These are phyloP conservation scores for Lactarius pseudohatsudake DNA, from an alignment of 768 basidiomycete species.

Conservation along the genomic window DNA sequence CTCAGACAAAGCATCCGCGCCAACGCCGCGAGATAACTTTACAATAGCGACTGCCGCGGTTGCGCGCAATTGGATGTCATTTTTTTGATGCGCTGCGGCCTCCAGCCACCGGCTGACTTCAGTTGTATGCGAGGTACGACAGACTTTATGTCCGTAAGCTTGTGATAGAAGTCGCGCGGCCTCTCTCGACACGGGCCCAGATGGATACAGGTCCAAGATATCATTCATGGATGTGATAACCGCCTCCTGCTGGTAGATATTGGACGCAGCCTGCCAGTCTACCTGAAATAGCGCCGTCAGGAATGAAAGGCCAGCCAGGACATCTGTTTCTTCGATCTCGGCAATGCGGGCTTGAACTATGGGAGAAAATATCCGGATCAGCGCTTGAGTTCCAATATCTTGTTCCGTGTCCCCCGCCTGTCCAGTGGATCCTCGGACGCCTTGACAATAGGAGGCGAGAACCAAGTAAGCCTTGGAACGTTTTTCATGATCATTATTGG, in stretches of 20 bases:
- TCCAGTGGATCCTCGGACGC: slow-evolving; percentile 43
- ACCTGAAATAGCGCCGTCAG: slow-evolving; percentile 82
- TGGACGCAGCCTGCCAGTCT: slow-evolving; percentile 65
- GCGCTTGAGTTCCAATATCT: slow-evolving; percentile 49
- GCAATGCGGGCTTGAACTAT: slow-evolving; percentile 49
- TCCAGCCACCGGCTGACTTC: slow-evolving; percentile 69
- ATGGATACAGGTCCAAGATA: slow-evolving; percentile 61
- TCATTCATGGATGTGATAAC: slow-evolving; percentile 66
- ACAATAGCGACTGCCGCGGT: slow-evolving; percentile 72
- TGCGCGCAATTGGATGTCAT: slow-evolving; percentile 50
- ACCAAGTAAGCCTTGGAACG: slow-evolving; percentile 72
- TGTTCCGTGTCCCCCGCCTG: slow-evolving; percentile 38
- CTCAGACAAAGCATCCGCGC: slow-evolving; percentile 40
- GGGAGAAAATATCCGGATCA: slow-evolving; percentile 53
- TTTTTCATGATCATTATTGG: slow-evolving; percentile 18
- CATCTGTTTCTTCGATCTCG: slow-evolving; percentile 53
- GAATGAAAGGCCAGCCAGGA: slow-evolving; percentile 60
- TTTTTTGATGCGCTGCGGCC: slow-evolving; percentile 48
- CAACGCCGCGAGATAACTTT: slow-evolving; percentile 69
- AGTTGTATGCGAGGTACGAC: slow-evolving; percentile 59
- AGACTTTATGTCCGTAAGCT: slow-evolving; percentile 71
- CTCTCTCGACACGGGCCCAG: slow-evolving; percentile 49
- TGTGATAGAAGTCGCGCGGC: slow-evolving; percentile 75
- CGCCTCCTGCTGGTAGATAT: slow-evolving; percentile 64
- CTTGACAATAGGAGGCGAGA: slow-evolving; percentile 68